Evolutionary conservation across 148 eudicot species (phyloP).

Genomic region (Rhododendron vialii): DNA sequence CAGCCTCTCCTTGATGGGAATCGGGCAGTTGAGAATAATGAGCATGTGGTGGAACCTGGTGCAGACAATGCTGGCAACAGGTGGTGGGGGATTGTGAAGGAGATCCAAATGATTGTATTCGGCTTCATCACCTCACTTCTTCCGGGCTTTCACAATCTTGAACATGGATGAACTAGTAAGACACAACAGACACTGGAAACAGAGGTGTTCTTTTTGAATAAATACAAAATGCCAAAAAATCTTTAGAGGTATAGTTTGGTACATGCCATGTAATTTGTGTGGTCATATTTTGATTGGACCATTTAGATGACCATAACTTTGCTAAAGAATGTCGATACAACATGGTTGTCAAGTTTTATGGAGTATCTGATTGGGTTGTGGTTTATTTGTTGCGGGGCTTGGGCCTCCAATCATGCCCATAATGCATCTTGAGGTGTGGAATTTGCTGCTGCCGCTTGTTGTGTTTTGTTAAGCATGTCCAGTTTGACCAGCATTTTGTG

Average conservation of each 20-base stretch:
- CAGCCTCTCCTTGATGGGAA: slow-evolving; percentile 31
- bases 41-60: slow-evolving; percentile 44
- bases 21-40: slow-evolving; percentile 30
- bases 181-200: not conserved
- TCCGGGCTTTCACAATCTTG: slow-evolving; percentile 95
- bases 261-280: not conserved
- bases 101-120: slow-evolving; percentile 91
- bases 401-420: not conserved
- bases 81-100: slow-evolving; percentile 93
- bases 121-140: slow-evolving; percentile 98
- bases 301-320: not conserved
- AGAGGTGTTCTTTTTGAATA: not conserved
- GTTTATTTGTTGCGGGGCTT: not conserved
- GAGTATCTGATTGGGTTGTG: not conserved
- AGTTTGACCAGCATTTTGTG: not conserved
- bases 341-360: not conserved
- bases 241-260: not conserved
- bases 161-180: not conserved
- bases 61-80: slow-evolving; percentile 56
- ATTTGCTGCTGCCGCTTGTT: not conserved
- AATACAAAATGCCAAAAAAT: not conserved
- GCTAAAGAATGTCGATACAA: not conserved
- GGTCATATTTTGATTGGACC: not conserved
- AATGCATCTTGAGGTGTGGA: not conserved
- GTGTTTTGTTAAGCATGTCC: not conserved